phyloP scores from a whole-genome alignment of 345 rosid species.

The Kandelia obovata region DNA sequence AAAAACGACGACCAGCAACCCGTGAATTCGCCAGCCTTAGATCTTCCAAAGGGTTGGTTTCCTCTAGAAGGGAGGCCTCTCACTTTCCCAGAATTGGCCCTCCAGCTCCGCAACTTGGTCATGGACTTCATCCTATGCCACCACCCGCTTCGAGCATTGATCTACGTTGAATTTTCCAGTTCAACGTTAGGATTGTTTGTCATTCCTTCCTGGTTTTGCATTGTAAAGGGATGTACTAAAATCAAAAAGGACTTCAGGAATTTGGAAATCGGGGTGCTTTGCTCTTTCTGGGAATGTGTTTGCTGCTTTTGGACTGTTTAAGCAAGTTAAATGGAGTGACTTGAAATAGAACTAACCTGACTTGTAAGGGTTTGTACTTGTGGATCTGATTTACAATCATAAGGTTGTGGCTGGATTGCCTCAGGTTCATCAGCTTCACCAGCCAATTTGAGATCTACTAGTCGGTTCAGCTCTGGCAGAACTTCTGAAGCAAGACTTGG shows the following conservation, averaged over 20 bases:
- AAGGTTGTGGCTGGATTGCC: background rate
- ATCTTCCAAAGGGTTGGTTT: slow-evolving; percentile 10
- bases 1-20: slow-evolving; percentile 34
- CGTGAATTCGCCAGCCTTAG: slow-evolving; percentile 5
- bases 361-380: background rate
- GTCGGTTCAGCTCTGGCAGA: slow-evolving; percentile 57
- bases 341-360: slow-evolving; percentile 30
- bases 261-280: too few relatives aligned
- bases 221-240: slow-evolving; percentile 13
- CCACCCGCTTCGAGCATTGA: slow-evolving; percentile 29
- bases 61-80: slow-evolving; percentile 16
- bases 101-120: slow-evolving; percentile 20
- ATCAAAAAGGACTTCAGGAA: slow-evolving; percentile 7
- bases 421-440: slow-evolving; percentile 14
- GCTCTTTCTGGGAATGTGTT: too few relatives aligned
- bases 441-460: slow-evolving; percentile 41
- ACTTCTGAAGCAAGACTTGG: slow-evolving; percentile 63
- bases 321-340: background rate
- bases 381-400: slow-evolving; percentile 5
- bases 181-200: slow-evolving; percentile 39
- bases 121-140: slow-evolving; percentile 18
- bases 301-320: too few relatives aligned
- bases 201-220: slow-evolving; percentile 38
- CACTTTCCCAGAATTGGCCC: slow-evolving; percentile 11
- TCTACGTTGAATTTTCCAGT: slow-evolving; percentile 43